Conservation (phyloP, 257 asterid species). For the Lavandula angustifolia region DNA sequence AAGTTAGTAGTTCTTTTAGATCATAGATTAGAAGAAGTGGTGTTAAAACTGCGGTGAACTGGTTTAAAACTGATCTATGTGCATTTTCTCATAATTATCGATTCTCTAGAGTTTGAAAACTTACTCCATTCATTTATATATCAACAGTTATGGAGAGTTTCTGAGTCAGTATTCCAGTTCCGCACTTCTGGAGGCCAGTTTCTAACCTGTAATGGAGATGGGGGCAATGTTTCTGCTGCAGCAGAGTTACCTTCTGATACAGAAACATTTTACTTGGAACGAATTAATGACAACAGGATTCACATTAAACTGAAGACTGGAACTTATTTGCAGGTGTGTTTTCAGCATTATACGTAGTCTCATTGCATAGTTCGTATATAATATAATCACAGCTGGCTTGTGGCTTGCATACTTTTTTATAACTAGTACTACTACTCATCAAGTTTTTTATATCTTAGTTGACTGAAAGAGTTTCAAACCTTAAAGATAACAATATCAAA, state of each 20-base stretch:
- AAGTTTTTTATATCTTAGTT: not conserved
- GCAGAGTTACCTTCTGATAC: conserved; percentile 51
- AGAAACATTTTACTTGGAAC: conserved; percentile 73
- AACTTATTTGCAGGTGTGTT: conserved; percentile 61
- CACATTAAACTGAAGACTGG: conserved; percentile 67
- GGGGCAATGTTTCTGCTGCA: conserved; percentile 50
- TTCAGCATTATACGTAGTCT: not conserved
- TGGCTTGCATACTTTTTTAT: not conserved
- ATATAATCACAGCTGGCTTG: not conserved
- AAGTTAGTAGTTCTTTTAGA: no score
- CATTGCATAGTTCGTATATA: no score
- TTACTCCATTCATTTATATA: conserved; percentile 4
- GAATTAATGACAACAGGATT: conserved; percentile 50
- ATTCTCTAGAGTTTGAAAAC: no score
- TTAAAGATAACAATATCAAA: not conserved
- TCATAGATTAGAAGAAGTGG: no score
- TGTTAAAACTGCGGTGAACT: conserved; percentile 16
- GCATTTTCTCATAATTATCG: conserved; percentile 18
- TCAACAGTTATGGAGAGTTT: conserved; percentile 77
- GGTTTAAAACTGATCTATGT: not conserved
- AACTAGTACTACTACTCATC: not conserved
- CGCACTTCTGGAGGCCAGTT: conserved; percentile 70
- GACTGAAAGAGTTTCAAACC: conserved; percentile 4
- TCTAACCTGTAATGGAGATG: conserved; percentile 58
- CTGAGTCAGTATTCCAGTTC: conserved; percentile 66